Evolutionary conservation across 2,329 filamentous ascomycete genomes (phyloP).

Genomic region (Leptographium lundbergii): DNA sequence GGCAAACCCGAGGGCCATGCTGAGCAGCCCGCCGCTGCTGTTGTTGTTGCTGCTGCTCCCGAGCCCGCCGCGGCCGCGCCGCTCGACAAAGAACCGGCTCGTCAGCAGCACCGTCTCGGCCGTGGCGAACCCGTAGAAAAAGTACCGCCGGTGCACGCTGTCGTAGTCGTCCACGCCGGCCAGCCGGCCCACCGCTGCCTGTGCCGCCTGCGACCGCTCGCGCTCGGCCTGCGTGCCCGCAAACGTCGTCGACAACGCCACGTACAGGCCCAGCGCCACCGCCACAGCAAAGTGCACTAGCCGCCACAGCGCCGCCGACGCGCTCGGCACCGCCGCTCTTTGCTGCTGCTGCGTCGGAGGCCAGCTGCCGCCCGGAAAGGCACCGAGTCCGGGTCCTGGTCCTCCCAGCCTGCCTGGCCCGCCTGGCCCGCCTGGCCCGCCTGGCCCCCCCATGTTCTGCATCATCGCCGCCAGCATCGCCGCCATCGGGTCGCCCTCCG

Average conservation of each 20-base stretch:
- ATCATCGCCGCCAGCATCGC: constrained; percentile 68
- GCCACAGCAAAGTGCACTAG: constrained; percentile 63
- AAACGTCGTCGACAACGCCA: constrained; percentile 55
- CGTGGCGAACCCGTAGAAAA: constrained; percentile 74
- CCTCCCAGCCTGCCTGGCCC: no score
- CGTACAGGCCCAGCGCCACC: constrained; percentile 56
- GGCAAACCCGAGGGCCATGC: constrained; percentile 50
- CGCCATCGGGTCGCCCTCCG: constrained; percentile 53
- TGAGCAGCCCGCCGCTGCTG: constrained; percentile 41
- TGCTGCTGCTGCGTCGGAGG: constrained; percentile 17
- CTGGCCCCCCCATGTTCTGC: constrained; percentile 8
- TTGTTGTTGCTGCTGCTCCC: not conserved
- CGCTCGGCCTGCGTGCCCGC: constrained; percentile 52
- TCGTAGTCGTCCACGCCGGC: constrained; percentile 6
- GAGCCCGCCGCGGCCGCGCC: constrained; percentile 20
- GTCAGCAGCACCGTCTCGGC: constrained; percentile 62
- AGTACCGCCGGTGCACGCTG: constrained; percentile 18
- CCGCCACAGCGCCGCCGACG: constrained; percentile 47
- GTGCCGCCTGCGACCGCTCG: constrained; percentile 24
- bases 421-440: no score
- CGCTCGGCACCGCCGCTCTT: constrained; percentile 17
- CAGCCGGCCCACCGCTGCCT: constrained; percentile 14
- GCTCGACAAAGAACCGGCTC: constrained; percentile 58
- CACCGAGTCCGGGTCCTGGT: no score
- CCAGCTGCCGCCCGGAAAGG: constrained; percentile 22